Evolutionary conservation across 2,329 filamentous ascomycete species (phyloP), one percentile per base, ranked within the genome.

Genomic region (Periconia digitata): DNA sequence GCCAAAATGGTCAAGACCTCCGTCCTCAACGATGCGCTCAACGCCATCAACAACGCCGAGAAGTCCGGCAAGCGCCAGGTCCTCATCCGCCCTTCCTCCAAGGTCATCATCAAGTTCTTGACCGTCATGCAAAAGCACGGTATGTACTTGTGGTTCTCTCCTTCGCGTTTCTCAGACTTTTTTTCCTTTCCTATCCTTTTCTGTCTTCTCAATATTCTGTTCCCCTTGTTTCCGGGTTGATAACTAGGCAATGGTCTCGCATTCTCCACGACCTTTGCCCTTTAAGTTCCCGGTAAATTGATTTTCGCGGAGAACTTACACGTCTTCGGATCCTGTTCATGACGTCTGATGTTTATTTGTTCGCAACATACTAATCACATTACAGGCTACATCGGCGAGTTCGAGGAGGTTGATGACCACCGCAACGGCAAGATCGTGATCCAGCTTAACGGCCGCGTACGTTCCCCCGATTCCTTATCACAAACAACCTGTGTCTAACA

Each of bases 31-130:
- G 94, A 99, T 87, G 91, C 90, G 76, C 89, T 96, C 73, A 96
- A 96, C 54, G 66, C 86, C 83, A 97, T 99, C 88, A 99, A 99
- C 91, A 99, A 99, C 80, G 94, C 94, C 84, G 95, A 99, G 86
- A 97, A 99, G 89, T 84, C 89, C 70, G 94, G 94, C 82, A 97
- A 97, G 89, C 92, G 94, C 75, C 94, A 99, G 83, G 94, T 97
- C 75, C 74, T 99, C 77, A 96, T 99, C 85, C 87, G 92, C 73
- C 94, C 95, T 70, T 89, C 85, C 78, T 97, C 94, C 79, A 99
- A 99, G 89, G 94, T 99, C 84, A 99, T 99, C 72, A 97, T 99
- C 73, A 97, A 97, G 86, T 99, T 97, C 87, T 84, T 99, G 75
- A 84, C 84, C 75, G 92, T 97, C 78, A 99, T 99, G 94, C 94